Percentiles rank a stretch among this genome's conserved stretches.
phyloP scores from a whole-genome alignment of 768 basidiomycete species.

The Cystobasidium onofrii region DNA sequence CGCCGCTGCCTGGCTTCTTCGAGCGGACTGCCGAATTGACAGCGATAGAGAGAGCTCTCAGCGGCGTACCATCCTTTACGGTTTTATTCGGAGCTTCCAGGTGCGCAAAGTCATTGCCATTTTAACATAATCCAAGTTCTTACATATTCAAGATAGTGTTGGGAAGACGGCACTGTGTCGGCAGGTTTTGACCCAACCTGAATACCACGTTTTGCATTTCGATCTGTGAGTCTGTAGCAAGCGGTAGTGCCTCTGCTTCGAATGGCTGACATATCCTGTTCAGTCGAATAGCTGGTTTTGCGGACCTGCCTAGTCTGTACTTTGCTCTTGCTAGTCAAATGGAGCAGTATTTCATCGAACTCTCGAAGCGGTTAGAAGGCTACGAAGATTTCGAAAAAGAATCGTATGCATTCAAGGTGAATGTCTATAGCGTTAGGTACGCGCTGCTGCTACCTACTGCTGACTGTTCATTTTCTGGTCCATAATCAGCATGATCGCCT shows the following conservation, averaged over 20 bases:
- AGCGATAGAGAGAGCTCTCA: constrained; percentile 48
- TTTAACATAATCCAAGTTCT: constrained; percentile 17
- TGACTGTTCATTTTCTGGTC: not conserved
- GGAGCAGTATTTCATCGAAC: constrained; percentile 49
- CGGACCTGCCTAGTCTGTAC: constrained; percentile 69
- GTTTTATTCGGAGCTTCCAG: constrained; percentile 66
- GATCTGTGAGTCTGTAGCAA: constrained; percentile 51
- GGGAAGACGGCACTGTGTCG: constrained; percentile 77
- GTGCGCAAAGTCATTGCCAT: not conserved
- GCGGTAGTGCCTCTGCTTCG: constrained; percentile 12
- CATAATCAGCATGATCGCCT: constrained; percentile 61
- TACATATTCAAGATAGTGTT: constrained; percentile 48
- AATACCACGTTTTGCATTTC: constrained; percentile 72
- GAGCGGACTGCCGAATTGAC: constrained; percentile 60
- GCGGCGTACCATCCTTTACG: constrained; percentile 57
- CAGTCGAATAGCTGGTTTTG: constrained; percentile 50
- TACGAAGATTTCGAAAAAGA: constrained; percentile 65
- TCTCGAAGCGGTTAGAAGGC: constrained; percentile 71
- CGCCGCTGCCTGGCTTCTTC: constrained; percentile 66
- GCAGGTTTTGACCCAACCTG: constrained; percentile 61
- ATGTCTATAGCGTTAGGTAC: too few relatives aligned
- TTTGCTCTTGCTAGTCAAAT: constrained; percentile 29
- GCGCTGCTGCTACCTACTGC: too few relatives aligned
- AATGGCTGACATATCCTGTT: not conserved
- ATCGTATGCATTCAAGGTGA: constrained; percentile 71